Evolutionary conservation across 148 eudicot species (phyloP).

Genomic region (Mesembryanthemum crystallinum): DNA sequence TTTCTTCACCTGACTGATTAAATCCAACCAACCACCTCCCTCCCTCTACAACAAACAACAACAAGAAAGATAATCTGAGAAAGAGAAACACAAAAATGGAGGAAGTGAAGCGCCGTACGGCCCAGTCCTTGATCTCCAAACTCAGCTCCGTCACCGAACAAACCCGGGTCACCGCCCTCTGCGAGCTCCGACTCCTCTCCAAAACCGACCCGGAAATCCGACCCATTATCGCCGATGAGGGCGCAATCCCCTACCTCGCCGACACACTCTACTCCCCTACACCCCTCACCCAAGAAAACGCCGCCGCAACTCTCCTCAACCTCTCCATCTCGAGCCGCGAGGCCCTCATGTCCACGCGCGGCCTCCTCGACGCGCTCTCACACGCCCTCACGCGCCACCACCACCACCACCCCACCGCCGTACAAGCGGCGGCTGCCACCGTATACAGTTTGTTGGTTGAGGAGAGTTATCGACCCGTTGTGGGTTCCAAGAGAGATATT

Average conservation of each 20-base stretch:
- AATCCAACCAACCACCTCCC: no score
- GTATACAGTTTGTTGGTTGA: constrained; percentile 51
- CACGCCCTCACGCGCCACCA: constrained; percentile 55
- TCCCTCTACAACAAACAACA: no score
- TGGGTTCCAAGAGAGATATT: constrained; percentile 75
- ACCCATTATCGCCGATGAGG: constrained; percentile 58
- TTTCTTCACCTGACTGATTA: no score
- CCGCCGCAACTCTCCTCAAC: constrained; percentile 73
- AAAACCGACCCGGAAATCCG: constrained; percentile 67
- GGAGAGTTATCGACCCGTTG: constrained; percentile 43
- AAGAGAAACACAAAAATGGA: no score
- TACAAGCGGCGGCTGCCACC: constrained; percentile 67
- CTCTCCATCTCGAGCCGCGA: constrained; percentile 62
- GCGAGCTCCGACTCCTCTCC: constrained; percentile 74
- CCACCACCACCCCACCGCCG: constrained; percentile 38
- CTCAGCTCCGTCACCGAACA: constrained; percentile 72
- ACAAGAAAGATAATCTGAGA: no score
- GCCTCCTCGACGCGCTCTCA: constrained; percentile 69
- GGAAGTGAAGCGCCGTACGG: constrained; percentile 52
- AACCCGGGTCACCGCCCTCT: constrained; percentile 64
- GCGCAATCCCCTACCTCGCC: constrained; percentile 58
- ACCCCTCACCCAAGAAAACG: constrained; percentile 53
- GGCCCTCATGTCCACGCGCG: constrained; percentile 49
- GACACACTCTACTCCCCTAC: constrained; percentile 64
- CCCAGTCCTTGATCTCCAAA: constrained; percentile 43